Evolutionary conservation across 2,329 filamentous ascomycete genomes (phyloP).

Genomic region (Diaporthe sp.): DNA sequence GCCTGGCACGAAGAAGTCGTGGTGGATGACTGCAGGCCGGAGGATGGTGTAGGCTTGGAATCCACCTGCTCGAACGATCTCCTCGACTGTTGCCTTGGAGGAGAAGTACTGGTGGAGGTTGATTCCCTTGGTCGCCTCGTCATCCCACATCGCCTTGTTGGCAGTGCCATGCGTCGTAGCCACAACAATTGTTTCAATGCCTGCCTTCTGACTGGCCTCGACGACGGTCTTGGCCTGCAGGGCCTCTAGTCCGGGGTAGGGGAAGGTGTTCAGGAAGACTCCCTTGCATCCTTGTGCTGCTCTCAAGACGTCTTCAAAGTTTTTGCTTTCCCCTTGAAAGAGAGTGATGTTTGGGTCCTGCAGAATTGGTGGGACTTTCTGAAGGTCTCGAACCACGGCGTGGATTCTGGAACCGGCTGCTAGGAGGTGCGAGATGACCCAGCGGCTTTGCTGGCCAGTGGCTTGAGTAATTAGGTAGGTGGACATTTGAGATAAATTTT

Average conservation of each 20-base stretch:
- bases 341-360: neutral
- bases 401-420: conserved; percentile 6
- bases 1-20: conserved; percentile 10
- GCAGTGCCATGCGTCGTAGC: neutral
- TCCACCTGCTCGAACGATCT: neutral
- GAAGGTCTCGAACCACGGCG: neutral
- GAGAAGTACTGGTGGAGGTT: conserved; percentile 3
- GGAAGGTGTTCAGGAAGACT: conserved; percentile 9
- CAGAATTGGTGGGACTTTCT: neutral
- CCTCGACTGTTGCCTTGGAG: conserved; percentile 11
- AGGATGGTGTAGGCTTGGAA: conserved; percentile 20
- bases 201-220: neutral
- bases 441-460: conserved; percentile 14
- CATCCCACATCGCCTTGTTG: neutral
- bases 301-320: neutral
- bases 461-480: conserved; percentile 18
- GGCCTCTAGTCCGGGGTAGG: neutral
- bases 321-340: conserved; percentile 14
- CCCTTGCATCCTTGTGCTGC: conserved; percentile 6
- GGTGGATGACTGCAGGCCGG: conserved; percentile 5
- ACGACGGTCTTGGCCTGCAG: conserved; percentile 17
- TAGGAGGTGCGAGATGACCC: neutral
- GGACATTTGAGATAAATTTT: neutral
- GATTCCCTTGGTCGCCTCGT: neutral
- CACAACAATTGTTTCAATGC: neutral